These are phyloP conservation scores for Blastomyces silverae DNA, from an alignment of 2,329 filamentous ascomycete species.

Conservation along the genomic window DNA sequence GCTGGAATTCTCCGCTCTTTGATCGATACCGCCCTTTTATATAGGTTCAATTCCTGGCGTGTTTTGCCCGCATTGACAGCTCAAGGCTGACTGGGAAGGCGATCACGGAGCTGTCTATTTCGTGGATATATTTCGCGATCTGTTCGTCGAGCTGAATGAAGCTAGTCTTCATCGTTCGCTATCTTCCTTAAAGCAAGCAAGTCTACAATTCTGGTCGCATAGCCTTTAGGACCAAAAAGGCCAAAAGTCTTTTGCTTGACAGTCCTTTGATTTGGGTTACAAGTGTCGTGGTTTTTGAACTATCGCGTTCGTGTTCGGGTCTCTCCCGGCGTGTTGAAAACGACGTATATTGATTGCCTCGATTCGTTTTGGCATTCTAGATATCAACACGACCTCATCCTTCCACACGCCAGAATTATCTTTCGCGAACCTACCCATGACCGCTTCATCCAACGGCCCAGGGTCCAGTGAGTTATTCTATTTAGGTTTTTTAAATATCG, in stretches of 20 bases:
- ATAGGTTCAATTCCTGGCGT: background rate
- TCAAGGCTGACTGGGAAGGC: background rate
- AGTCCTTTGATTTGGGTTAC: background rate
- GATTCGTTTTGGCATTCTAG: background rate
- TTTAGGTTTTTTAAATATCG: slow-evolving; percentile 1
- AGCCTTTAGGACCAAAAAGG: background rate
- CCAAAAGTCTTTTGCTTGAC: background rate
- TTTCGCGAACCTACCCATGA: slow-evolving; percentile 29
- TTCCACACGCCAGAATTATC: background rate
- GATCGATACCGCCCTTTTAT: background rate
- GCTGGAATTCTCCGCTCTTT: background rate
- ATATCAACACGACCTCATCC: background rate
- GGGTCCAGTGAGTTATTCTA: slow-evolving; percentile 28
- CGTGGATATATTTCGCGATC: background rate
- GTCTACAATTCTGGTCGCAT: background rate
- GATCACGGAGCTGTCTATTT: slow-evolving; percentile 1
- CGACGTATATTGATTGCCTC: background rate
- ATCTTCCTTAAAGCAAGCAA: background rate
- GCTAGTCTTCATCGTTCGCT: slow-evolving; percentile 8
- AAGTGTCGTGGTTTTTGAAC: background rate
- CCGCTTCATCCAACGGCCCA: slow-evolving; percentile 26
- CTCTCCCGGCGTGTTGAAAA: slow-evolving; percentile 1
- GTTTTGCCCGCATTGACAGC: background rate
- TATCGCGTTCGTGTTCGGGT: background rate
- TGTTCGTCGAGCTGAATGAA: slow-evolving; percentile 9